Conservation (phyloP, 257 asterid species). For the Solanum verrucosum region DNA sequence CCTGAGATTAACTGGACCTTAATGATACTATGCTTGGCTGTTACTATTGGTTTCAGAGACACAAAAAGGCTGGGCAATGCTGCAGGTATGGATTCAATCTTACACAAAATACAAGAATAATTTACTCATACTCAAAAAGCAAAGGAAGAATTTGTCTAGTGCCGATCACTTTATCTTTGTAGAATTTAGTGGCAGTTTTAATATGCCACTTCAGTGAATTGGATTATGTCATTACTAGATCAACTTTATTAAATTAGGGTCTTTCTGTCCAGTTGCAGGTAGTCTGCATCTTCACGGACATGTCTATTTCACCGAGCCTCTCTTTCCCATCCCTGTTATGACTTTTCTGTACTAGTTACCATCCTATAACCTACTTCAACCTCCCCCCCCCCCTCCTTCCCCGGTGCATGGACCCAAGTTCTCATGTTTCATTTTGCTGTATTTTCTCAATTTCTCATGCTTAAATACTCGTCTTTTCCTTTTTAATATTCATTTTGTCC, state of each 20-base stretch:
- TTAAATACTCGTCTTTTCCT: neutral
- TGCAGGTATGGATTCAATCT: conserved; percentile 43
- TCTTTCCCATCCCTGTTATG: neutral
- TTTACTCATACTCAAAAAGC: neutral
- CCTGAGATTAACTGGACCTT: conserved; percentile 87
- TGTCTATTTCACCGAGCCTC: neutral
- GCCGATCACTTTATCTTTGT: neutral
- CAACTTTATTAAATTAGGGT: neutral
- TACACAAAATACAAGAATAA: neutral
- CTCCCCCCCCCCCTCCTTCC: neutral
- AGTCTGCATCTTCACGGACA: neutral
- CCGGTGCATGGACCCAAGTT: neutral
- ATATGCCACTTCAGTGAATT: neutral
- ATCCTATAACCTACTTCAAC: neutral
- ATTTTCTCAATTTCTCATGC: neutral
- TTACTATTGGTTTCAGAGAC: conserved; percentile 87
- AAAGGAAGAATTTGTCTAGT: neutral
- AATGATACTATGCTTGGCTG: conserved; percentile 79
- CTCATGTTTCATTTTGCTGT: neutral
- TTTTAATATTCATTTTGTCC: neutral
- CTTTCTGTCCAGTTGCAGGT: neutral
- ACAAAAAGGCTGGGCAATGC: conserved; percentile 81
- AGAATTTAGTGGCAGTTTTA: neutral
- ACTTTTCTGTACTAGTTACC: neutral
- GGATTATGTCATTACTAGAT: neutral